Base-by-base conservation (phyloP, 176 grass and related monocot genomes). In the Triticum dicoccoides region DNA sequence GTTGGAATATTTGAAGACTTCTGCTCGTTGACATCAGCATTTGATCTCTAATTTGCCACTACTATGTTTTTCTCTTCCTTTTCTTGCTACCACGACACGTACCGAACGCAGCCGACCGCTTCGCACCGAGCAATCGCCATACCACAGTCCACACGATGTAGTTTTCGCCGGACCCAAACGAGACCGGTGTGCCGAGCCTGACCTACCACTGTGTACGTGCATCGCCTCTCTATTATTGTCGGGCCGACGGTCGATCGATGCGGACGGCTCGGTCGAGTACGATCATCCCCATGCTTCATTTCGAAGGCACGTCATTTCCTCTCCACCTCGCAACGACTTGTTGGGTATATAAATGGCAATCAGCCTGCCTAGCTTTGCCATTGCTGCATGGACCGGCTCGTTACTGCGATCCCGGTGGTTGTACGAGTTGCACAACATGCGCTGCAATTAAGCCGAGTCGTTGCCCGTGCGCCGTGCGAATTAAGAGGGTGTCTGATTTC, bases 221-320 rank as follows among this genome's bases (percentile, higher is more conserved):
- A 54, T 54, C 2, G 51, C 51, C 51, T 54, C 47, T 69, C 29
- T 70, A n/a, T 71, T 58, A 71, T 52, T 64, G 88, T 64, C 72
- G n/a, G 79, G 15, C 45, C 25, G 74, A 76, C 62, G 51, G 15
- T 44, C 51, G 51, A 54, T 7, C 5, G 65, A 68, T 21, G 86
- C 9, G 61, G 66, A 20, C 35, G 42, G 41, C 23, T 76, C 77
- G 11, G 27, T 44, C 1, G 67, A 2, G 15, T 54, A 54, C 51
- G 51, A 74, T 35, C 45, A 24, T 35, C 12, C 47, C 32, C 23
- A 80, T 81, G 39, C 83, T 81, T 82, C 83, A 11, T 73, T 23
- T 42, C 34, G 32, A 89, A 59, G 87, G 44, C 88, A 89, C 41
- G 9, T 73, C 69, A 74, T 25, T 23, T 49, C 42, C 6, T 75